phyloP scores from a whole-genome alignment of 2,329 filamentous ascomycete genomes.

The Paraphoma chrysanthemicola region DNA sequence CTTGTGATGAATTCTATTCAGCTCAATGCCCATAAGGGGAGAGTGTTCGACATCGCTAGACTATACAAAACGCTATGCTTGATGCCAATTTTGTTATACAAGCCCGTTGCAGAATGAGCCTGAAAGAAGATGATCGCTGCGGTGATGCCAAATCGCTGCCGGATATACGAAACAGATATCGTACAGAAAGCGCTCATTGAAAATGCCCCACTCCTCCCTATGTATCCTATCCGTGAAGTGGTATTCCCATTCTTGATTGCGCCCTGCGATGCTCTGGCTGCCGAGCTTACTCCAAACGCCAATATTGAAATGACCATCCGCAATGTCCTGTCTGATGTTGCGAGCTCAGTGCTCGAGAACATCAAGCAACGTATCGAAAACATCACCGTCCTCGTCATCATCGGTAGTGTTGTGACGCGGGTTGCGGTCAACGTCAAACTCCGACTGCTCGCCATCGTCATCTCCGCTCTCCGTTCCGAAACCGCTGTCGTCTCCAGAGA shows the following conservation, averaged over 20 bases:
- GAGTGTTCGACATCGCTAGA: background rate
- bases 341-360: slow-evolving; percentile 21
- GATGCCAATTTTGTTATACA: slow-evolving; percentile 3
- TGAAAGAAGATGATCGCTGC: background rate
- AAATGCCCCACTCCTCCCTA: background rate
- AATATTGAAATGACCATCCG: background rate
- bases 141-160: background rate
- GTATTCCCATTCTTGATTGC: background rate
- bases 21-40: slow-evolving; percentile 5
- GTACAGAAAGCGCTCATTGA: slow-evolving; percentile 5
- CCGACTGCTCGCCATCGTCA: slow-evolving; percentile 7
- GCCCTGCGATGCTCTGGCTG: background rate
- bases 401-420: slow-evolving; percentile 3
- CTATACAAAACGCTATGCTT: background rate
- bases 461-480: slow-evolving; percentile 38
- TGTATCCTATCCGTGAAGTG: slow-evolving; percentile 1
- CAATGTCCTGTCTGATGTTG: background rate
- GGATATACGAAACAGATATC: slow-evolving; percentile 1
- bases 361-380: slow-evolving; percentile 30
- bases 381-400: slow-evolving; percentile 24
- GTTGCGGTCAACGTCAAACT: slow-evolving; percentile 11
- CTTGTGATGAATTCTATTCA: background rate
- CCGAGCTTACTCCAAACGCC: background rate
- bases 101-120: background rate
- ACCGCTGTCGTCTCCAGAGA: slow-evolving; percentile 44